A percentile compares a stretch with the other conserved stretches of the same genome.
Evolutionary conservation across 257 asterid genomes (phyloP).

Genomic region (Galeopsis tetrahit): DNA sequence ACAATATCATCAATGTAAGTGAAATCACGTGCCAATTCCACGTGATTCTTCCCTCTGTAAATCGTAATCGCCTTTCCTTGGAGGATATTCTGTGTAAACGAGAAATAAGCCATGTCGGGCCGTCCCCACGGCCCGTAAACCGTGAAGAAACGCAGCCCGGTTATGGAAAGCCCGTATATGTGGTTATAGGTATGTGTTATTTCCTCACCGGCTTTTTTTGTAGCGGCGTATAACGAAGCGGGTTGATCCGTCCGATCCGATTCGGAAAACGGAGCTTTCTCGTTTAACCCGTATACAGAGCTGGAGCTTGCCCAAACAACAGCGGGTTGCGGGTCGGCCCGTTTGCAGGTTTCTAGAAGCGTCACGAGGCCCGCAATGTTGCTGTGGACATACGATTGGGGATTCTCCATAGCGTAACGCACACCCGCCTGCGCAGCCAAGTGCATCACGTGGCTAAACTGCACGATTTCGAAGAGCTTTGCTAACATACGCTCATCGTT

Average conservation of each 20-base stretch:
- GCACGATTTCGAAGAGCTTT: conserved; percentile 49
- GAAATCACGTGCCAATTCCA: conserved; percentile 54
- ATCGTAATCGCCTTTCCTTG: conserved; percentile 52
- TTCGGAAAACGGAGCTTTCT: conserved; percentile 52
- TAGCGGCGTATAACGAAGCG: conserved; percentile 58
- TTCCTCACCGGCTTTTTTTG: conserved; percentile 60
- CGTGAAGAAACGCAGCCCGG: conserved; percentile 57
- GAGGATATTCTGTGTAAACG: conserved; percentile 47
- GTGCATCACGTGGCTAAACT: conserved; percentile 55
- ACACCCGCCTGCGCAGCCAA: conserved; percentile 63
- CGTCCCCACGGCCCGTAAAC: conserved; percentile 65
- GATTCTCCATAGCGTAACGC: conserved; percentile 57
- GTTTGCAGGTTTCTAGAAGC: conserved; percentile 48
- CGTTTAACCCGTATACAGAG: conserved; percentile 58
- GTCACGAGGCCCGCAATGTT: conserved; percentile 53
- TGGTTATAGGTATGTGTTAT: conserved; percentile 58
- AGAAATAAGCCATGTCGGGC: conserved; percentile 63
- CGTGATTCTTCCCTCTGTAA: conserved; percentile 50
- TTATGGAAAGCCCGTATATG: conserved; percentile 51
- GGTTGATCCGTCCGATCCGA: conserved; percentile 58
- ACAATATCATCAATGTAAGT: conserved; percentile 59
- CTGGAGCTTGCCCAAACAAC: conserved; percentile 61
- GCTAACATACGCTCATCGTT: conserved; percentile 52
- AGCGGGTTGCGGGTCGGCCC: conserved; percentile 53
- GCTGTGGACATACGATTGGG: conserved; percentile 54